A percentile compares a stretch with the other conserved stretches of the same genome.
Evolutionary conservation across 306 rosid genomes (phyloP).

Genomic region (Parietaria judaica): DNA sequence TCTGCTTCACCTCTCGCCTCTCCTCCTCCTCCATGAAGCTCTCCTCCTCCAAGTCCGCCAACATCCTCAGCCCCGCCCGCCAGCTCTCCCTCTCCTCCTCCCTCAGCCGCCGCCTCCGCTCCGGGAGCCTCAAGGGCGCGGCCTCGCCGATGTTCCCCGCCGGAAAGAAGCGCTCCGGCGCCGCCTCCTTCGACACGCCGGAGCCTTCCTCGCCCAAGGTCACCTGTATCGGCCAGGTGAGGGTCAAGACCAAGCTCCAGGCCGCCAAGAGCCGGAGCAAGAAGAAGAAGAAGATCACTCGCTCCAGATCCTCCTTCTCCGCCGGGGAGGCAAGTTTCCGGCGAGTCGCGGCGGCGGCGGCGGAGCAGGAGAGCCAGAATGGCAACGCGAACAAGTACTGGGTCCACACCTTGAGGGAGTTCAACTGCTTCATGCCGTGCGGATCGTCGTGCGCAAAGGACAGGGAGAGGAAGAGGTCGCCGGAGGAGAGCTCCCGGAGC

Average conservation of each 20-base stretch:
- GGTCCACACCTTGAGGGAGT: slow-evolving; percentile 84
- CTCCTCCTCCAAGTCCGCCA: slow-evolving; percentile 64
- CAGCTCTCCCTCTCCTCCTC: slow-evolving; percentile 81
- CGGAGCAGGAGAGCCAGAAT: slow-evolving; percentile 4
- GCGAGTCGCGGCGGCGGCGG: slow-evolving; percentile 20
- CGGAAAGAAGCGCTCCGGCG: slow-evolving; percentile 52
- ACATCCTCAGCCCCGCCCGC: slow-evolving; percentile 64
- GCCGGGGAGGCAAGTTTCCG: slow-evolving; percentile 50
- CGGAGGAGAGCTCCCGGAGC: slow-evolving; percentile 28
- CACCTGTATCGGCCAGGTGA: slow-evolving; percentile 90
- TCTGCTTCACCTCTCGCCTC: slow-evolving; percentile 67
- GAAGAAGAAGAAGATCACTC: background rate
- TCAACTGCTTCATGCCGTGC: slow-evolving; percentile 82
- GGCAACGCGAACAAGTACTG: slow-evolving; percentile 70
- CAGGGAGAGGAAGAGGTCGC: background rate
- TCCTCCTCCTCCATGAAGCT: slow-evolving; percentile 78
- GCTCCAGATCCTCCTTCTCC: slow-evolving; percentile 32
- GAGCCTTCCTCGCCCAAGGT: slow-evolving; percentile 96
- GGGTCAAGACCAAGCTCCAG: slow-evolving; percentile 83
- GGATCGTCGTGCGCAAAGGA: slow-evolving; percentile 43
- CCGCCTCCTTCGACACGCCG: slow-evolving; percentile 65
- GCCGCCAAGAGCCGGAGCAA: slow-evolving; percentile 8
- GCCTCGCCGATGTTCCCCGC: slow-evolving; percentile 95
- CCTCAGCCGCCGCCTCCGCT: slow-evolving; percentile 58
- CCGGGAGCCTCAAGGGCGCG: slow-evolving; percentile 74